Evolutionary conservation across 257 asterid species (phyloP), one percentile per base, ranked within the genome.

Genomic region (Cinchona pubescens): DNA sequence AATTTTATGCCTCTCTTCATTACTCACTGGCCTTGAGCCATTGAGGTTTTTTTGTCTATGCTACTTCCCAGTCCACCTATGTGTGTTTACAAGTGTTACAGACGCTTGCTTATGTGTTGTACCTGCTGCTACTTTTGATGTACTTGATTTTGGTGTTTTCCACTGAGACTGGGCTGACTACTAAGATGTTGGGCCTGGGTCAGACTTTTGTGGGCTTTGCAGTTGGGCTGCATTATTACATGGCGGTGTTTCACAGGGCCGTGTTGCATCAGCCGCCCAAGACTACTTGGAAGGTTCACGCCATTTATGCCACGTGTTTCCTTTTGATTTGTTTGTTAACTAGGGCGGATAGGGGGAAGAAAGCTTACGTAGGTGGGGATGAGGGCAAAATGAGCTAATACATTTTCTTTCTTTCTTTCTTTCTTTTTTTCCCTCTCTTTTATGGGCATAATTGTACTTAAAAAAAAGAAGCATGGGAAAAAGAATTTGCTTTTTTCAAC

Each of bases 201-300:
- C 96, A 94, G 76, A 90, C 94, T 0, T 82, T 94, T 12, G 98
- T 92, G 88, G 99, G 99, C 87, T 89, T 90, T 29, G 83, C 96
- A 0, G 90, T 94, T 78, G 99, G 99, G 76, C 90, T 94, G 18
- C 99, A 94, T 85, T 90, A 91, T 72, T 94, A 92, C 76, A 79
- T 90, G 91, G 83, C 85, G 84, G 97, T 94, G 83, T 94, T 90
- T 81, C 97, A 90, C 30, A 83, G 84, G 82, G 93, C 96, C 0
- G 97, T 94, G 29, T 30, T 92, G 84, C 92, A 76, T 71, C 96
- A 90, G 67, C 96, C 92, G 65, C 99, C 99, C 15, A 92, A 85
- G 85, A 89, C 90, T 2, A 87, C 89, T 46, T 94, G 97, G 98
- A 89, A 83, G 61, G 87, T 85, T 10, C 97, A 94, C 27, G 95